Evolutionary conservation across 148 eudicot genomes (phyloP).

Genomic region (Rhododendron molle): DNA sequence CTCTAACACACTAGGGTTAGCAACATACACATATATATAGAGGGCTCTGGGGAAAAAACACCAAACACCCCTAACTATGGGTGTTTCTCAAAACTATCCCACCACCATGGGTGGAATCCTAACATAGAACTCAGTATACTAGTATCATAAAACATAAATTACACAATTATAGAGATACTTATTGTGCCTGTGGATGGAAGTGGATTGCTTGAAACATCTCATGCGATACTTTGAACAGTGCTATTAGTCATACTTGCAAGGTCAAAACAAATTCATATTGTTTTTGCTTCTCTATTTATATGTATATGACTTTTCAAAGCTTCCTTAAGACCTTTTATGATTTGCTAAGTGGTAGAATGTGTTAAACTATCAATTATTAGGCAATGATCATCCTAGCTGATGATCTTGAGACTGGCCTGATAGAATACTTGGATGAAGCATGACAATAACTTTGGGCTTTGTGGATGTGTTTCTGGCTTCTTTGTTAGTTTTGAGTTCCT

Average conservation of each 20-base stretch:
- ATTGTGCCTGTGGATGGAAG: not conserved
- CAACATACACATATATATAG: too few species aligned
- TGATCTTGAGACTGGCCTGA: not conserved
- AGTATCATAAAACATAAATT: not conserved
- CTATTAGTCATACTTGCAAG: not conserved
- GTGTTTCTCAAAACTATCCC: too few species aligned
- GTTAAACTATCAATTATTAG: not conserved
- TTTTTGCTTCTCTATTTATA: not conserved
- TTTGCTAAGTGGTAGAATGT: too few species aligned
- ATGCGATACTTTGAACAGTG: not conserved
- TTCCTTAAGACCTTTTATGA: not conserved
- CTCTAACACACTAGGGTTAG: too few species aligned
- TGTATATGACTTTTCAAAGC: too few species aligned
- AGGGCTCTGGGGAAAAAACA: too few species aligned
- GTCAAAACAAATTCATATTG: not conserved
- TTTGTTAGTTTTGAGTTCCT: not conserved
- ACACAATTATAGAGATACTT: not conserved
- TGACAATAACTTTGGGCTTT: not conserved
- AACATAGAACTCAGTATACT: too few species aligned
- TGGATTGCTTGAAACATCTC: not conserved
- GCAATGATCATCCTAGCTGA: not conserved
- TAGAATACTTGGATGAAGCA: not conserved
- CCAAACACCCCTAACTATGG: too few species aligned
- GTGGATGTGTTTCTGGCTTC: not conserved
- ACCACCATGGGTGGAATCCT: too few species aligned